Evolutionary conservation across 192 early-diverging fungal species (phyloP).

Genomic region (Backusella psychrophila): DNA sequence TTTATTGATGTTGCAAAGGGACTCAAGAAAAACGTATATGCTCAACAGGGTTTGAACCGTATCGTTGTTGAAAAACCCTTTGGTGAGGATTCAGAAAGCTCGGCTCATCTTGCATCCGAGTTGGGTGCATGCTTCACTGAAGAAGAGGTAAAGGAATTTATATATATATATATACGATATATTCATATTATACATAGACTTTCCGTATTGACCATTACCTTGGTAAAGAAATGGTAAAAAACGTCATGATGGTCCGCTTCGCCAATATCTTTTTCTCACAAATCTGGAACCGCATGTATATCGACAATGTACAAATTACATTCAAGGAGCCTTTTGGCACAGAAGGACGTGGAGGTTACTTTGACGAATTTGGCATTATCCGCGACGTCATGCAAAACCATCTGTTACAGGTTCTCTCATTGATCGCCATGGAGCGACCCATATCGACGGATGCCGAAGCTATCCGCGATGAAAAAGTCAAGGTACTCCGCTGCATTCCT

Average conservation of each 20-base stretch:
- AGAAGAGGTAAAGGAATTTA: conserved; percentile 73
- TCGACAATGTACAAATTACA: conserved; percentile 93
- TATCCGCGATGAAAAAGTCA: conserved; percentile 95
- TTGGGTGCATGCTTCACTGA: conserved; percentile 81
- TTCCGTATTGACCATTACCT: conserved; percentile 99
- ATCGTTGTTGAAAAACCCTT: conserved; percentile 98
- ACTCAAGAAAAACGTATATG: conserved; percentile 70
- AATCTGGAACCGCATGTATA: conserved; percentile 85
- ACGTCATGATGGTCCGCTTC: conserved; percentile 89
- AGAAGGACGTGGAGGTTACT: conserved; percentile 96
- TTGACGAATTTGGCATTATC: conserved; percentile 98
- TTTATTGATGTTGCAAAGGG: conserved; percentile 85
- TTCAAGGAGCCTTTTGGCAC: conserved; percentile 98
- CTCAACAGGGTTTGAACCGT: conserved; percentile 65
- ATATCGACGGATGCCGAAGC: conserved; percentile 84
- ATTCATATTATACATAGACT: conserved; percentile 49
- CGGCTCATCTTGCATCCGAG: conserved; percentile 62
- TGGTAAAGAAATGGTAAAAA: conserved; percentile 99
- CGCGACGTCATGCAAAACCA: conserved; percentile 96
- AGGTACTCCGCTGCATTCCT: conserved; percentile 68
- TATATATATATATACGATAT: too few relatives aligned
- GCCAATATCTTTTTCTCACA: conserved; percentile 92
- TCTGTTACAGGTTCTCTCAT: conserved; percentile 87
- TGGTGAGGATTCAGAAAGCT: conserved; percentile 89
- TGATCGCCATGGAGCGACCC: conserved; percentile 95